phyloP scores from a whole-genome alignment of 129 eudicot species.

The Solidago caesia region DNA sequence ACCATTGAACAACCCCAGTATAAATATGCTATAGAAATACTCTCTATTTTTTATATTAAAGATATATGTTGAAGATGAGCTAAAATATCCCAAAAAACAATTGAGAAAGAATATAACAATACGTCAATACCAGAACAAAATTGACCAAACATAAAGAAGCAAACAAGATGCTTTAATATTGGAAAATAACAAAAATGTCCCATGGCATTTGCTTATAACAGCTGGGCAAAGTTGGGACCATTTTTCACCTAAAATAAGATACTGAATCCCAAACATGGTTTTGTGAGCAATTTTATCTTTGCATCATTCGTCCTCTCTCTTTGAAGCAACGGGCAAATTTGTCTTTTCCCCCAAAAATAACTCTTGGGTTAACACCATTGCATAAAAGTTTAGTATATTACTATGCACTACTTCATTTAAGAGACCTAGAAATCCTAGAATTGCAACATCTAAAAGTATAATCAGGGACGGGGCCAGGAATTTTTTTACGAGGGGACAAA shows the following conservation, averaged over 20 bases:
- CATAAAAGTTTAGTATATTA: not conserved
- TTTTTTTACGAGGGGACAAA: too few relatives aligned
- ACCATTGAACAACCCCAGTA: too few relatives aligned
- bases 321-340: conserved; percentile 21
- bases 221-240: conserved; percentile 54
- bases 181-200: conserved; percentile 47
- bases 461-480: too few relatives aligned
- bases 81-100: conserved; percentile 29
- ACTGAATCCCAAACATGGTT: conserved; percentile 27
- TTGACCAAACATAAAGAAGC: conserved; percentile 48
- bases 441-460: too few relatives aligned
- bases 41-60: not conserved
- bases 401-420: too few relatives aligned
- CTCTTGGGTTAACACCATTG: conserved; percentile 2
- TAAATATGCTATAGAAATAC: too few relatives aligned
- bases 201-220: conserved; percentile 37
- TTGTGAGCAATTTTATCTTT: conserved; percentile 1
- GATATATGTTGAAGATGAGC: not conserved
- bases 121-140: conserved; percentile 39
- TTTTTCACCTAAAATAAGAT: conserved; percentile 26
- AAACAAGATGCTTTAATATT: conserved; percentile 37
- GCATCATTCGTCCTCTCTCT: conserved; percentile 19
- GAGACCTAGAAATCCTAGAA: too few relatives aligned
- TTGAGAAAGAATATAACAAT: conserved; percentile 31
- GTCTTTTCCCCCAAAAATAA: conserved; percentile 17